Conservation (phyloP, 805 yeast genomes). For the Priceomyces medius region DNA sequence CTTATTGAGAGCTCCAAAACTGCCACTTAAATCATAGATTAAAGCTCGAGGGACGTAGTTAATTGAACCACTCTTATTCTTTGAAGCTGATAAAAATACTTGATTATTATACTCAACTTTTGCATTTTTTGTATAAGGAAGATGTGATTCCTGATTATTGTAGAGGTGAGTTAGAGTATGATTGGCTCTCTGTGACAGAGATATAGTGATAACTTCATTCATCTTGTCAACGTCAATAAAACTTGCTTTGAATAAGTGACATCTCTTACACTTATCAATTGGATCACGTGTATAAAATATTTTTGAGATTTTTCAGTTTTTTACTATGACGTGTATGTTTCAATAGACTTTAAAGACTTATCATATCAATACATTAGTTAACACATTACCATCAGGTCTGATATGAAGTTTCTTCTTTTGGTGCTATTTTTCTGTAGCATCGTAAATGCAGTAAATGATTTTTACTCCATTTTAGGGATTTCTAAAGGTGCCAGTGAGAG, state of each 20-base stretch:
- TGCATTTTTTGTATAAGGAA: conserved; percentile 48
- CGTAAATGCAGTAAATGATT: conserved; percentile 39
- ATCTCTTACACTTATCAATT: background rate
- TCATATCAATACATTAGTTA: background rate
- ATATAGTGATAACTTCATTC: conserved; percentile 74
- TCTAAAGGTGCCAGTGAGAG: conserved; percentile 66
- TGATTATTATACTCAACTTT: conserved; percentile 50
- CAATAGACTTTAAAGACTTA: background rate
- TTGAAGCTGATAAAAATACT: conserved; percentile 29
- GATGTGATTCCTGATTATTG: conserved; percentile 72
- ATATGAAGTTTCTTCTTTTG: conserved; percentile 3
- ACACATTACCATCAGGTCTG: background rate
- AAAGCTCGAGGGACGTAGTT: conserved; percentile 75
- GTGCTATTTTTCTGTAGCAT: conserved; percentile 5
- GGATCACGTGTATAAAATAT: background rate
- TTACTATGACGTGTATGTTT: conserved; percentile 1
- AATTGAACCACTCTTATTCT: conserved; percentile 27
- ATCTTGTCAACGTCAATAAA: conserved; percentile 29
- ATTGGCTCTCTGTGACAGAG: conserved; percentile 71
- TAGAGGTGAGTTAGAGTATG: conserved; percentile 78
- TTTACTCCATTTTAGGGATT: conserved; percentile 67
- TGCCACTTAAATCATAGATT: conserved; percentile 78
- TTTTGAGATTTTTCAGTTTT: background rate
- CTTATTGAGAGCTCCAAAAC: conserved; percentile 66
- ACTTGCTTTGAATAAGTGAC: too few relatives aligned